Evolutionary conservation across 2,329 filamentous ascomycete species (phyloP), one percentile per base, ranked within the genome.

Genomic region (Trichothecium sympodiale): DNA sequence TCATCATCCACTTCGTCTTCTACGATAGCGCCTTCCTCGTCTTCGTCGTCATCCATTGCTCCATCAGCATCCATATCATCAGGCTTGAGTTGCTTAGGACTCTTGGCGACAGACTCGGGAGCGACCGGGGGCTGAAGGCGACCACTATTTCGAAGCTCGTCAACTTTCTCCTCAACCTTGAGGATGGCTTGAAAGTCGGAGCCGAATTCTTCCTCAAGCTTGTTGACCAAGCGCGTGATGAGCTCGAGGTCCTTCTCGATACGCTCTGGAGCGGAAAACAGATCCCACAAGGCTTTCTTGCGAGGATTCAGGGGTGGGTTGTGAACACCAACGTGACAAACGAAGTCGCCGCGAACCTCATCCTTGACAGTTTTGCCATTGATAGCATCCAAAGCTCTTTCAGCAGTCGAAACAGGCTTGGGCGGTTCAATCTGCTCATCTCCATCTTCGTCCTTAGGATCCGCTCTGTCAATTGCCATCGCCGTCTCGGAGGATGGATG

Each of bases 291-390:
- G 0, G 89, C 89, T 64, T 96, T 96, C 67, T 94, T 95, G 37
- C 89, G 73, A 2, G 87, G 84, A 38, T 86, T 79, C 27, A 73
- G 72, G 3, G 89, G 87, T 4, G 91, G 88, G 41, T 87, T 87
- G 59, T 98, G 91, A 16, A 98, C 83, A 40, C 91, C 91, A 34
- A 96, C 91, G 52, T 98, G 91, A 53, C 91, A 95, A 20, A 89
- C 89, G 56, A 98, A 98, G 55, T 98, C 91, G 29, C 91, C 91
- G 35, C 89, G 82, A 33, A 83, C 79, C 46, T 94, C 82, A 52
- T 98, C 91, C 50, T 94, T 86, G 42, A 98, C 94, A 0, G 87
- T 94, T 65, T 98, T 96, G 46, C 88, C 86, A 50, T 98, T 96
- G 48, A 98, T 81, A n/a, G 87, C 85, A 42, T 91, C 86, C 0